Evolutionary conservation across 345 rosid species (phyloP), one percentile per base, ranked within the genome.

Genomic region (Citropsis articulata): DNA sequence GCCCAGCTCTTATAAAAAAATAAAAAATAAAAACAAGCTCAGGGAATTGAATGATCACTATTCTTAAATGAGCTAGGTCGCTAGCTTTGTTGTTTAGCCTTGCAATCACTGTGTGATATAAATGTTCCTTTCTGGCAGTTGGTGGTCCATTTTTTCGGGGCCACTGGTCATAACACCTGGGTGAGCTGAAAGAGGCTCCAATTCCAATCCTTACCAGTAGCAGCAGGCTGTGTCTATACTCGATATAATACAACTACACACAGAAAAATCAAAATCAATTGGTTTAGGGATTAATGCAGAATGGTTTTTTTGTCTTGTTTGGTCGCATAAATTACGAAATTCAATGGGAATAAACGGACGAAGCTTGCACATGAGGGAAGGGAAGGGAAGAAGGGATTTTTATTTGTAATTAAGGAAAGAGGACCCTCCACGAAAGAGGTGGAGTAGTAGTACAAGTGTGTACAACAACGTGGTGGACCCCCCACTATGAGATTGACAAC

Each of bases 261-360:
- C 55, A 72, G 33, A 59, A 16, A 35, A 25, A 71, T 71, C 19
- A 71, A 71, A 48, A 28, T 65, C 42, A 65, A 35, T 31, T 64
- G 7, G 35, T 9, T 28, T 10, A 55, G 14, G 2, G 36, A 24
- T 19, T 59, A 13, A 33, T 13, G 68, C 72, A 71, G 85, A 68
- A 78, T 83, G 78, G 71, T 79, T 85, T 79, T 22, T 88, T 83
- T 83, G 87, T 86, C 89, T 66, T 75, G 82, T 82, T 75, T 79
- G 78, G 24, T 36, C 21, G 28, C 77, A 31, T 64, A 74, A 73
- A 81, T 79, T 83, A 56, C 77, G 68, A 77, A 56, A 77, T 71
- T 82, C 31, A 86, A 80, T 77, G 85, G 62, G 36, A 53, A 65
- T 78, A 77, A 75, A 73, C 75, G 2, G 84, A 81, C 79, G 69